A percentile compares a stretch with the other conserved stretches of the same genome.
Conservation (phyloP, 1,284 basidiomycete genomes). For the Trichosporon ovoides region DNA sequence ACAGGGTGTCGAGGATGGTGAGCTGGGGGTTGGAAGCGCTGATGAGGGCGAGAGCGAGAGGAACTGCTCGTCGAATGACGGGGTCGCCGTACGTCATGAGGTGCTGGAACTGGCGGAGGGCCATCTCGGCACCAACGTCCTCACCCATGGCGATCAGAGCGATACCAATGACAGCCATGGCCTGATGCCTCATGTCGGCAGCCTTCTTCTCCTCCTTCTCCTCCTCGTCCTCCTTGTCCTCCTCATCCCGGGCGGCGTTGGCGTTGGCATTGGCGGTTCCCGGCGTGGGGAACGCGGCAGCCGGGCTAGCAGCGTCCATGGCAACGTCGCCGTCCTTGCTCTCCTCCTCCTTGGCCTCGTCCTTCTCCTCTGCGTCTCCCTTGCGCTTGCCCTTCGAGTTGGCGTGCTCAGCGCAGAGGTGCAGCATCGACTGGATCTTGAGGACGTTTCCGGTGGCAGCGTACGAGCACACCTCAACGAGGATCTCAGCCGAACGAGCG, state of each 20-base stretch:
- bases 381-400: constrained; percentile 40
- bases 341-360: constrained; percentile 23
- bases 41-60: constrained; percentile 92
- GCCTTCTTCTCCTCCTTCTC: constrained; percentile 47
- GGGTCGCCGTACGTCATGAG: constrained; percentile 99
- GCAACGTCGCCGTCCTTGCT: constrained; percentile 27
- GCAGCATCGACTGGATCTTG: constrained; percentile 87
- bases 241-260: constrained; percentile 15
- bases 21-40: constrained; percentile 94
- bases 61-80: constrained; percentile 85
- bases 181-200: constrained; percentile 75
- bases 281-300: constrained; percentile 9
- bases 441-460: constrained; percentile 95
- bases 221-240: constrained; percentile 37
- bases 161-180: constrained; percentile 90
- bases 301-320: constrained; percentile 20
- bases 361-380: constrained; percentile 30
- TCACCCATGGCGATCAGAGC: constrained; percentile 97
- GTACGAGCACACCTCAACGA: constrained; percentile 91
- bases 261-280: constrained; percentile 16
- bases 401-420: constrained; percentile 87
- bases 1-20: constrained; percentile 93
- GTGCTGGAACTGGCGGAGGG: constrained; percentile 87
- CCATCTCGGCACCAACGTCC: constrained; percentile 97
- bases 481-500: constrained; percentile 81